Evolutionary conservation across 2,329 filamentous ascomycete species (phyloP).

Genomic region (Chalaropsis thielavioides): DNA sequence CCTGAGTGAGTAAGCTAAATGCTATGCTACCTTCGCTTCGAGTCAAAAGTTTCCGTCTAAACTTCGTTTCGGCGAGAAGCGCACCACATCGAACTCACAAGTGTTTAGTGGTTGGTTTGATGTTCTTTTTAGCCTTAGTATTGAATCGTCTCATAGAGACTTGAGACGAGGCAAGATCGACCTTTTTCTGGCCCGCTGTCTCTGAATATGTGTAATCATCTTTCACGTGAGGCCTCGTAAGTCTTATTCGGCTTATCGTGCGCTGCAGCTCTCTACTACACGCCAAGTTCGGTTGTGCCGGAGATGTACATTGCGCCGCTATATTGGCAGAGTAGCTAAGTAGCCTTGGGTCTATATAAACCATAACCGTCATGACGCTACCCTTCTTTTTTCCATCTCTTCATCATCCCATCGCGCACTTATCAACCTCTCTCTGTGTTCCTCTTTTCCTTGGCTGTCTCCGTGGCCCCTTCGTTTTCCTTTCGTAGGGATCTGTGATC

Average conservation of each 20-base stretch:
- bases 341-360: no score
- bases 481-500: slow-evolving; percentile 17
- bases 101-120: neutral
- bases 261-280: no score
- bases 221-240: neutral
- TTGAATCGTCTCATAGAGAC: neutral
- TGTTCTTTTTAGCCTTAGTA: neutral
- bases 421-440: neutral
- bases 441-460: slow-evolving; percentile 4
- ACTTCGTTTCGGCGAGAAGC: neutral
- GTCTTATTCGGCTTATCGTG: neutral
- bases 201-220: neutral
- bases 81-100: neutral
- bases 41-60: neutral
- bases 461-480: slow-evolving; percentile 11
- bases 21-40: neutral
- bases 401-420: neutral
- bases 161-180: neutral
- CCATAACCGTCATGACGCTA: no score
- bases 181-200: neutral
- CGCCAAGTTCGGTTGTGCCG: no score
- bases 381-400: neutral
- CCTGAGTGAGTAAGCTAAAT: neutral
- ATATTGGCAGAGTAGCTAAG: no score
- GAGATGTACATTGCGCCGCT: no score